These are phyloP conservation scores for Termitomyces heimii DNA, from an alignment of 768 basidiomycete species.

Conservation along the genomic window DNA sequence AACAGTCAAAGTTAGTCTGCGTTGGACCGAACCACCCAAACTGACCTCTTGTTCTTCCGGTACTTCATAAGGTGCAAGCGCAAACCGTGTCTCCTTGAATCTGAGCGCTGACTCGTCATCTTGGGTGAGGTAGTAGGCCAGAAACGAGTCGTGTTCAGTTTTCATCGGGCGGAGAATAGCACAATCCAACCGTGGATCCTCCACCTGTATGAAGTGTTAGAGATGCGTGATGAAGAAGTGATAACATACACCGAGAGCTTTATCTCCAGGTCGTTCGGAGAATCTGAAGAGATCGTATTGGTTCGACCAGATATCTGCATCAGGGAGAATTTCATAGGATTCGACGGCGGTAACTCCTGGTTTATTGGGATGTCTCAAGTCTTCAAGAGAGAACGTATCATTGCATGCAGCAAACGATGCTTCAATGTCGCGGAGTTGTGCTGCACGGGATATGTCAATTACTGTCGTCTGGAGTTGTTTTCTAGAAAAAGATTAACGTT, in stretches of 20 bases:
- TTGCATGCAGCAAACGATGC: slow-evolving; percentile 64
- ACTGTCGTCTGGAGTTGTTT: slow-evolving; percentile 40
- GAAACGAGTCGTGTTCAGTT: slow-evolving; percentile 82
- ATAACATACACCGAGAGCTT: slow-evolving; percentile 53
- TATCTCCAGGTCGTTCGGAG: slow-evolving; percentile 81
- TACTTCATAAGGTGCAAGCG: slow-evolving; percentile 35
- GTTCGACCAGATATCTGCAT: slow-evolving; percentile 84
- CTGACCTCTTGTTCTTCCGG: slow-evolving; percentile 53
- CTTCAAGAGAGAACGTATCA: slow-evolving; percentile 50
- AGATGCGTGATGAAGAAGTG: neutral
- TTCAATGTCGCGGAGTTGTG: slow-evolving; percentile 76
- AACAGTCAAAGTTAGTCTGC: neutral
- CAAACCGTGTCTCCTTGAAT: slow-evolving; percentile 55
- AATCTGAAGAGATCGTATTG: slow-evolving; percentile 86
- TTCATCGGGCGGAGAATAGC: slow-evolving; percentile 86
- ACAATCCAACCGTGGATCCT: slow-evolving; percentile 79
- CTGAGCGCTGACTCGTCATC: slow-evolving; percentile 64
- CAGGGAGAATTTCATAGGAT: slow-evolving; percentile 79
- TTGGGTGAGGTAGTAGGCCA: slow-evolving; percentile 77
- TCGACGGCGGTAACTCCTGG: slow-evolving; percentile 69
- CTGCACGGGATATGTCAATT: slow-evolving; percentile 68
- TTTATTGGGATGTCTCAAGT: slow-evolving; percentile 75
- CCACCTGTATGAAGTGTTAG: slow-evolving; percentile 34
- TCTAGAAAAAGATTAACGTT: slow-evolving; percentile 20
- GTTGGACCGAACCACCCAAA: neutral